Evolutionary conservation across 371 early-diverging fungal species (phyloP), one percentile per base, ranked within the genome.

Genomic region (Mucor piriformis): DNA sequence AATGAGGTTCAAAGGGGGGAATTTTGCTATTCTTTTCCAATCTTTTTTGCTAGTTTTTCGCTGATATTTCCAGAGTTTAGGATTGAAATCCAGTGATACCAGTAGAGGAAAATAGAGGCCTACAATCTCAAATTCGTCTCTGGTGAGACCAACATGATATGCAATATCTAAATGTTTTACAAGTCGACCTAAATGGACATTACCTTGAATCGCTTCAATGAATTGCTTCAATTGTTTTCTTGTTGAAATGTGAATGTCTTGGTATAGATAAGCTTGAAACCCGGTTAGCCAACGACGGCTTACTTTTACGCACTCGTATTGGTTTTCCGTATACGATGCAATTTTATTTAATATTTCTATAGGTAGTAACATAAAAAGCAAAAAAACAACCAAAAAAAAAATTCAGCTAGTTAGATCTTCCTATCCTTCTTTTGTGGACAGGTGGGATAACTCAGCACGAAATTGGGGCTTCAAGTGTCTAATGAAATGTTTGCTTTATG

Each of bases 41-140:
- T 25, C 8, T 18, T 12, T 27, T 13, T 27, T 29, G 8, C 20
- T 13, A 13, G 2, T 0, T 25, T 8, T 20, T 1, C 29, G n/a
- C 34, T 43, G 52, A n/a, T 52, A 47, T n/a, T 38, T 52, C 60
- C 60, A 60, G 11, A 60, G 15, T 12, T 29, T 27, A 18, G 60
- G 60, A 21, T 60, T 54, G 11, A 54, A 61, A 40, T 54, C 25
- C 11, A 61, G 40, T 1, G 34, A 23, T 32, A 54, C 33, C 3
- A 61, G 32, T 2, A 54, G 13, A 13, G 61, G 61, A 3, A 54
- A 54, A 8, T 40, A 13, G 5, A n/a, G 6, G 1, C 49, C 48
- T 12, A 61, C 21, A 7, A 5, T 7, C 3, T 61, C 61, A 10
- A 61, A 20, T 33, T 61, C 54, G 4, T 61, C 25, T 38, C 37